phyloP scores from a whole-genome alignment of 208 protist species.

The Leptomonas pyrrhocoris region DNA sequence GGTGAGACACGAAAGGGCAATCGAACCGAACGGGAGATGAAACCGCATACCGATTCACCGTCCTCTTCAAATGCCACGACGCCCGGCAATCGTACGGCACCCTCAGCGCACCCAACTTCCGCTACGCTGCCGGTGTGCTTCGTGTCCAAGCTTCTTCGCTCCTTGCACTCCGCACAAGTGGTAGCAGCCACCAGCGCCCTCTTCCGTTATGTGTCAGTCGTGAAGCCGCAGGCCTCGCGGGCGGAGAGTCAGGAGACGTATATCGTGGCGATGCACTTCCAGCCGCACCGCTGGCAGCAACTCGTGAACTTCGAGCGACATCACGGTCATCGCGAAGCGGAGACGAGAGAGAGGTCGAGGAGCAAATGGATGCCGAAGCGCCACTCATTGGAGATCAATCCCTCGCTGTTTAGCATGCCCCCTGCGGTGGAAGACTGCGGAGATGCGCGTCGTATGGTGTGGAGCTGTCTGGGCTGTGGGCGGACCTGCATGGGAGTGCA shows the following conservation, averaged over 20 bases:
- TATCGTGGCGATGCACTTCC: slow-evolving; percentile 52
- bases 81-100: neutral
- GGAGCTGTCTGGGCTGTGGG: slow-evolving; percentile 70
- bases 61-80: neutral
- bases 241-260: slow-evolving; percentile 61
- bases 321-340: neutral
- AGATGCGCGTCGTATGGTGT: slow-evolving; percentile 37
- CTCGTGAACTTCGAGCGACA: neutral
- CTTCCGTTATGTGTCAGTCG: slow-evolving; percentile 47
- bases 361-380: neutral
- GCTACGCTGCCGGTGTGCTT: slow-evolving; percentile 42
- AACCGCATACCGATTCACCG: neutral
- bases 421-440: slow-evolving; percentile 42
- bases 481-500: slow-evolving; percentile 37
- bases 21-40: neutral
- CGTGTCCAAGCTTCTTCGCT: slow-evolving; percentile 72
- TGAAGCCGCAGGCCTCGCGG: slow-evolving; percentile 44
- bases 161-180: slow-evolving; percentile 46
- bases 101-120: neutral
- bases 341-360: neutral
- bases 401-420: slow-evolving; percentile 45
- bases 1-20: neutral
- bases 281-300: slow-evolving; percentile 1
- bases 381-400: neutral
- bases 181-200: slow-evolving; percentile 31